A percentile compares a stretch with the other conserved stretches of the same genome.
phyloP scores from a whole-genome alignment of 768 basidiomycete species.

The Chlorophyllum brunneum region DNA sequence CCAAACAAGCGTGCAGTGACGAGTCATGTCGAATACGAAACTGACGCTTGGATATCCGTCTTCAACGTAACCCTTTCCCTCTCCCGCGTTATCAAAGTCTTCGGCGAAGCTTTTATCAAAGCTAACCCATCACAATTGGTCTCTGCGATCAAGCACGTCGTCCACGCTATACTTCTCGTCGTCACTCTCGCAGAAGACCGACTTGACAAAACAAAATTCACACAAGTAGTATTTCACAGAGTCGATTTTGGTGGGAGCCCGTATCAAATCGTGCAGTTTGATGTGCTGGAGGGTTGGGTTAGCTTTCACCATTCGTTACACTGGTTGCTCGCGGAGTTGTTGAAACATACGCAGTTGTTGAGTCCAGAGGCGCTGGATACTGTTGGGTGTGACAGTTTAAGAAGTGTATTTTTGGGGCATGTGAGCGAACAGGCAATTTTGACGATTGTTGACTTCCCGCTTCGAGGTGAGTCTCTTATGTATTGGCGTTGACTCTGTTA shows the following conservation, averaged over 20 bases:
- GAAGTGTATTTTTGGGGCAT: conserved; percentile 57
- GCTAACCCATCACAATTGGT: conserved; percentile 2
- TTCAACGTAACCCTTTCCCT: conserved; percentile 94
- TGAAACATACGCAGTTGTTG: conserved; percentile 77
- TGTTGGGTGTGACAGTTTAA: conserved; percentile 50
- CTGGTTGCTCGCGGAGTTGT: conserved; percentile 85
- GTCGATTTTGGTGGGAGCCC: conserved; percentile 58
- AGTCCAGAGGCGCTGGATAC: conserved; percentile 48
- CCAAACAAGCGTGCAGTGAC: conserved; percentile 80
- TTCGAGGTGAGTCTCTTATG: conserved; percentile 60
- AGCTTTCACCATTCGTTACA: conserved; percentile 92
- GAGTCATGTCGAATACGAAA: conserved; percentile 93
- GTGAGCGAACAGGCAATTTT: conserved; percentile 68
- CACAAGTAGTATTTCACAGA: conserved; percentile 57
- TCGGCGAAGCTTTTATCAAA: conserved; percentile 66
- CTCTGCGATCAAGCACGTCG: conserved; percentile 15
- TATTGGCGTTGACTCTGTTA: background rate
- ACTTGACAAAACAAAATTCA: conserved; percentile 63
- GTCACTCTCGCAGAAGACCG: conserved; percentile 66
- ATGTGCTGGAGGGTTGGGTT: conserved; percentile 77
- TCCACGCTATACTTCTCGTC: conserved; percentile 68
- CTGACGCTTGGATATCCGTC: conserved; percentile 94
- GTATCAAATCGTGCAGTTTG: conserved; percentile 71
- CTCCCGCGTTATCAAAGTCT: conserved; percentile 83
- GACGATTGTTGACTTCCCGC: conserved; percentile 81